Conservation (phyloP, 768 basidiomycete species). For the Russula sp. region DNA sequence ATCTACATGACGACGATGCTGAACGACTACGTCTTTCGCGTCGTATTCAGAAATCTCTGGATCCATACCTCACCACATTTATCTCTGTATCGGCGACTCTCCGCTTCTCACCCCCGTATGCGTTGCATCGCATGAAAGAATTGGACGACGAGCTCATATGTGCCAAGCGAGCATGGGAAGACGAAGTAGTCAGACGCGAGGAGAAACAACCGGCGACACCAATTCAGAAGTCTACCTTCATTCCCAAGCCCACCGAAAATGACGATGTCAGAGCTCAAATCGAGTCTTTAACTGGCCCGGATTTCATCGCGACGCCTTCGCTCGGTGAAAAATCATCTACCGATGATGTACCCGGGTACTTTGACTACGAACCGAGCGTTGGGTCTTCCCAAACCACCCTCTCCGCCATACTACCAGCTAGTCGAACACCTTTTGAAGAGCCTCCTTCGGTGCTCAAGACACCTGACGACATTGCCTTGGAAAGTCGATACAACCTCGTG, state of each 20-base stretch:
- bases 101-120: constrained; percentile 88
- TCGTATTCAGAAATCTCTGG: constrained; percentile 77
- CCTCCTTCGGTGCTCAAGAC: constrained; percentile 53
- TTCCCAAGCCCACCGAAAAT: constrained; percentile 30
- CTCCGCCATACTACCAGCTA: constrained; percentile 30
- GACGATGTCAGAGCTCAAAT: constrained; percentile 68
- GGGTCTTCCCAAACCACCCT: constrained; percentile 35
- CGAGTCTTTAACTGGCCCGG: constrained; percentile 47
- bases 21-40: constrained; percentile 66
- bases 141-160: constrained; percentile 73
- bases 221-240: constrained; percentile 12
- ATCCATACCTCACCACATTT: constrained; percentile 80
- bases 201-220: constrained; percentile 48
- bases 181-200: constrained; percentile 76
- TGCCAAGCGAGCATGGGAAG: constrained; percentile 78
- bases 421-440: constrained; percentile 40
- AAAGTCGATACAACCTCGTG: constrained; percentile 66
- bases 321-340: constrained; percentile 34
- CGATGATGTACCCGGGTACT: constrained; percentile 40
- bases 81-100: constrained; percentile 93
- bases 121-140: constrained; percentile 83
- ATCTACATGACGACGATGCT: constrained; percentile 66
- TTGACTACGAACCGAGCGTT: constrained; percentile 39
- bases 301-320: constrained; percentile 42
- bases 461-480: constrained; percentile 63